Base-by-base conservation (phyloP, 768 basidiomycete genomes). In the Lentinula detonsa region DNA sequence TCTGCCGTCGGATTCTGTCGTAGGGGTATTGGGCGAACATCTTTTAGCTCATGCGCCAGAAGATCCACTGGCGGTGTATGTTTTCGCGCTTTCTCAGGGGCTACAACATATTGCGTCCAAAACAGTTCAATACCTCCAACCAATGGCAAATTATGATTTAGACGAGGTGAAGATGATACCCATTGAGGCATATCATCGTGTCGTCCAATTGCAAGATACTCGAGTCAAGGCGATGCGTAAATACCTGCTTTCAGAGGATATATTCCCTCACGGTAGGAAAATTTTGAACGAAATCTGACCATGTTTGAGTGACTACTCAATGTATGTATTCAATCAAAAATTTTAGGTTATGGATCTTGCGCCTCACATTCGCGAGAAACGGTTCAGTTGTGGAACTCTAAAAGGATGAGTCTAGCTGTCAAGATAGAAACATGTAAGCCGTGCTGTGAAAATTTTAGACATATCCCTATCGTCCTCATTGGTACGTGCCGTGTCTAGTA, bases 251-350 rank as follows among this genome's bases (percentile, higher is more conserved):
- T 76, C 73, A 21, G 86, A 89, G 66, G 81, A 85, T 37, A 76
- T 90, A 49, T 91, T 90, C 66, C 88, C 88, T 18, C 84, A 87
- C 70, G 86, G 87, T 78, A 28, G 28, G 58, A 62, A 70, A n/a
- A 8, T 55, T 57, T n/a, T 48, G 23, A 5, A 15, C 53, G 5
- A 56, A 15, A 48, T 23, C 11, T 33, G 23, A 16, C 13, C 37
- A 33, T 39, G 1, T 18, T 34, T 15, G 21, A 31, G 13, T 51
- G 1, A 34, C 21, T 5, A 34, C 21, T 5, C 15, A 21, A 48
- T 52, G n/a, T 52, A 48, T 52, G n/a, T 52, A 43, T 54, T n/a
- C 34, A 9, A 37, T 9, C 50, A 43, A 31, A 52, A 54, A 31
- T 37, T 43, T 9, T 62, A 81, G 80, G 79, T 21, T 90, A 90